Base-by-base conservation (phyloP, 495 filamentous ascomycete genomes). In the Hypoxylon fuscum region DNA sequence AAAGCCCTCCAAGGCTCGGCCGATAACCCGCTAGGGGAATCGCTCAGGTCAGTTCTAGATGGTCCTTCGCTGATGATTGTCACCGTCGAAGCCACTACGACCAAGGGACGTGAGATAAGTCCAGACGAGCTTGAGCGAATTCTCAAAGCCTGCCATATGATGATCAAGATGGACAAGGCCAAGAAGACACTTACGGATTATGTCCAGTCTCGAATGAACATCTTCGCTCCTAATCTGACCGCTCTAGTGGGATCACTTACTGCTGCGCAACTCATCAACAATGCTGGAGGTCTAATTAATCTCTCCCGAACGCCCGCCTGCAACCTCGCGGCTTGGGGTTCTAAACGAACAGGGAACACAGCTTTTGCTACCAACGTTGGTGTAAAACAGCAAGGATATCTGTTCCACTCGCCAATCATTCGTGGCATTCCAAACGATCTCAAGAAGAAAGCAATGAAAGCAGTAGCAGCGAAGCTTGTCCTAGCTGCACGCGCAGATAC, bases 211-310 rank as follows among this genome's bases (percentile, higher is more conserved):
- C 92, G 95, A 58, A 97, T 98, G 91, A 94, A 86, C 64, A 83
- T 96, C 42, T 97, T 97, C 68, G 95, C 96, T 9, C 95, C 95
- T 7, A 98, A 98, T 65, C 79, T 97, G 31, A 96, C 96, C n/a
- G 87, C 87, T 14, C 83, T 98, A 25, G 89, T 98, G 53, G 95
- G 96, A 38, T 92, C 94, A 1, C 83, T 96, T n/a, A 97, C 93
- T 7, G 94, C 96, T 20, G 96, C 95, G 18, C 95, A 97, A 76
- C 85, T 98, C 21, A 90, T 98, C 59, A 98, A 97, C 74, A 91
- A 90, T 57, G 87, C 91, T 1, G 96, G 95, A 62, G 95, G 95
- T 17, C 76, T 98, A 21, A 89, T 86, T 4, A 92, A 92, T 52
- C 85, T 98, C 23, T 91, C 92, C 18, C 94, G 96, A 66, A 91